These are phyloP conservation scores for Yarrowia osloensis DNA, from an alignment of 805 yeast species.

Conservation along the genomic window DNA sequence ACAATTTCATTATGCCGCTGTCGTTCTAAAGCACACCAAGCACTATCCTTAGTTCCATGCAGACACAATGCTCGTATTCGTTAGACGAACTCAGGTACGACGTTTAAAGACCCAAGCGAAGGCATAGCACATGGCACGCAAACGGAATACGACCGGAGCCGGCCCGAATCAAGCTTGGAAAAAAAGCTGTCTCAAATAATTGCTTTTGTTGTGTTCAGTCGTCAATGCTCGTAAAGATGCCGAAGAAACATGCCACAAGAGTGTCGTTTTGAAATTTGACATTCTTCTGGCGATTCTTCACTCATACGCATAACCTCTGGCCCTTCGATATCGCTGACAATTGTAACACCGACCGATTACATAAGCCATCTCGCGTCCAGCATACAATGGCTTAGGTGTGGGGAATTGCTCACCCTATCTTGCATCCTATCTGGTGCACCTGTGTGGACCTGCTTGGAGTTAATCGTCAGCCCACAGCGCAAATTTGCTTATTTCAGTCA, in stretches of 20 bases:
- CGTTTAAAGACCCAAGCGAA: too few relatives aligned
- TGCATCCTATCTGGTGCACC: conserved; percentile 11
- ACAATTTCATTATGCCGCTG: too few relatives aligned
- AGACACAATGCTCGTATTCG: not conserved
- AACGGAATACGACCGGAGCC: not conserved
- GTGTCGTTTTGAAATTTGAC: not conserved
- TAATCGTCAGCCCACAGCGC: not conserved
- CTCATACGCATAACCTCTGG: too few relatives aligned
- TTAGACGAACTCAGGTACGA: not conserved
- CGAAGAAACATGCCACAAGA: not conserved
- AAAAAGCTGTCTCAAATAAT: not conserved
- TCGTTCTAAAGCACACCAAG: too few relatives aligned
- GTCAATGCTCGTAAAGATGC: not conserved
- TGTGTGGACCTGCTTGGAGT: conserved; percentile 9
- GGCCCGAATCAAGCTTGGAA: not conserved
- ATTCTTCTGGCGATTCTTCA: too few relatives aligned
- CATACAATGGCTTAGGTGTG: not conserved
- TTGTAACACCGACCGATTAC: not conserved
- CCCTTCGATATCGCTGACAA: too few relatives aligned
- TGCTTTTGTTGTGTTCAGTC: not conserved
- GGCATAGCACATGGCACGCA: not conserved
- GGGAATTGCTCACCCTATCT: not conserved
- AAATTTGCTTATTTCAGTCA: conserved; percentile 1
- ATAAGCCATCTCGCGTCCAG: not conserved
- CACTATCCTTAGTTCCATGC: too few relatives aligned